Evolutionary conservation across 2,329 filamentous ascomycete genomes (phyloP), one percentile per base, ranked within the genome.

Genomic region (Claviceps sp.): DNA sequence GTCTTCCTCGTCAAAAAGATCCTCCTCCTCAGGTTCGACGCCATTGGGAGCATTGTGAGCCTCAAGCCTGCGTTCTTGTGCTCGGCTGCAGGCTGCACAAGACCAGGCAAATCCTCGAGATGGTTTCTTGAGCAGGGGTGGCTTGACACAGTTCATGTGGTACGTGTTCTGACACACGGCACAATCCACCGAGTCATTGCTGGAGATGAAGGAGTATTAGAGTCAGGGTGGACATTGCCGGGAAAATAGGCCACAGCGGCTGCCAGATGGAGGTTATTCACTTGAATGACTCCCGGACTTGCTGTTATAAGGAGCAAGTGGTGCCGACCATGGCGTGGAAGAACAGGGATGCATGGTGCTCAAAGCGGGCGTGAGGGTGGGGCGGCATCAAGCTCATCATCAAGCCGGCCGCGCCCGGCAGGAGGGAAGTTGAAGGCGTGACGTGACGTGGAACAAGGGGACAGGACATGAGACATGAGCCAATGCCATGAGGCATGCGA

Each of bases 81-180:
- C 90, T 61, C 91, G 84, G 67, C 89, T 96, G 69, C 93, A 98
- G 54, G 91, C 86, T 51, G 88, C 93, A 67, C 93, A 98, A 34
- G 93, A 91, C 93, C 93, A 98, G 4, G 89, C 93, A 70, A 98
- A 98, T 41, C 93, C 93, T 67, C 93, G 85, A 47, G 91, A 95
- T 20, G 93, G 93, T 69, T 98, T 98, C 69, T 96, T 98, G 50
- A 89, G 77, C 56, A 98, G 70, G 40, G 90, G 89, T 42, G 93
- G 93, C 55, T 86, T 85, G 52, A 98, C 93, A 67, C 93, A 98
- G 62, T 90, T 88, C 91, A 98, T 97, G 72, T 98, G 93, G 70
- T 96, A 98, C 14, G 91, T 97, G 66, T 89, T 84, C 64, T 84
- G 81, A 68, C 93, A 98, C 52, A 96, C 89, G 45, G 91, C 93